Evolutionary conservation across 2,329 filamentous ascomycete genomes (phyloP), one percentile per base, ranked within the genome.

Genomic region (Stagonosporopsis cucurbitacearum): DNA sequence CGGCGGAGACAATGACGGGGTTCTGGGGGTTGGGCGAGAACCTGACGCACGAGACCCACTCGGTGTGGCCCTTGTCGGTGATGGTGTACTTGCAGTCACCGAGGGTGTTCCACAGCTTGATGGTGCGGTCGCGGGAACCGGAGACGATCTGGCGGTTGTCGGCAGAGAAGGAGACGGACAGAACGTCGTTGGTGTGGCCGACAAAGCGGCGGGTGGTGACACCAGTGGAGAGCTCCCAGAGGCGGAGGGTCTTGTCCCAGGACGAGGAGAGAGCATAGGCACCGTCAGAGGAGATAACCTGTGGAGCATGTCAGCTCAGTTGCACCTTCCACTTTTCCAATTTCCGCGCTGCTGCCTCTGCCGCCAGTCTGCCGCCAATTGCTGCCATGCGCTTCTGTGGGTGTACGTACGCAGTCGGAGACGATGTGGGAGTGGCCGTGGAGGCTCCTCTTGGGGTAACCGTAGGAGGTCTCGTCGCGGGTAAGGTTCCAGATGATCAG

Each of bases 21-120:
- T 98, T 99, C 87, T 98, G 94, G 77, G 95, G 95, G 88, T 99
- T 99, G 79, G 95, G 95, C 84, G 91, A 96, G 91, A 99, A 99
- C 82, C 95, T 90, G 73, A 99, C 95, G 86, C 94, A 98, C 65
- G 94, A 97, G 73, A 96, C 95, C 95, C 95, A 99, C 83, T 99
- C 95, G 82, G 92, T 92, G 88, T 99, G 95, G 80, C 95, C 95
- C 90, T 99, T 99, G 80, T 99, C 95, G 83, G 92, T 96, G 86
- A 99, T 98, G 85, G 94, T 99, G 89, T 88, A 99, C 88, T 99
- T 99, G 93, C 95, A 99, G 88, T 99, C 95, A 83, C 95, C 95
- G 70, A 99, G 92, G 75, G 95, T 99, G 88, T 99, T 99, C 95
- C 95, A 99, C 76, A 99, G 89, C 91, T 98, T 99, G 88, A 99